Conservation (phyloP, 202 grass and related monocot genomes). For the Zoysia matrella region DNA sequence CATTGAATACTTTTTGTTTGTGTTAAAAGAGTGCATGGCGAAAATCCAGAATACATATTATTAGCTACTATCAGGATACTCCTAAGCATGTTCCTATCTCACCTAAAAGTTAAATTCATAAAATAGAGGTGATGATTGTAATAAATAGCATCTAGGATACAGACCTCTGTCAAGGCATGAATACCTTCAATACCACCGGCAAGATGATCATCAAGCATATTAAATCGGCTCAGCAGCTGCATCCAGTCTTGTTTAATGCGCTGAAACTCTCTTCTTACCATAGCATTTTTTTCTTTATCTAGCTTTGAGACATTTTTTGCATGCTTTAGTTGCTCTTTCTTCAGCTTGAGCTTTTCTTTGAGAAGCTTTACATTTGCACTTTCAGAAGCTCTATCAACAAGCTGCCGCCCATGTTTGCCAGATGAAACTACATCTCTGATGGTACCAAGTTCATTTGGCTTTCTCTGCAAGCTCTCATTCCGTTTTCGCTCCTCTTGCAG, state of each 20-base stretch:
- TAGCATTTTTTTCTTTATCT: conserved; percentile 65
- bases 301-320: conserved; percentile 67
- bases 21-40: neutral
- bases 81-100: conserved; percentile 13
- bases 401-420: conserved; percentile 35
- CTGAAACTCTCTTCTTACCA: conserved; percentile 71
- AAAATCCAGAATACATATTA: conserved; percentile 11
- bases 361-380: conserved; percentile 65
- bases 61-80: conserved; percentile 7
- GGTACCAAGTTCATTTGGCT: conserved; percentile 26
- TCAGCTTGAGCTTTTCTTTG: conserved; percentile 92
- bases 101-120: conserved; percentile 31
- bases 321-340: conserved; percentile 80
- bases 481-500: conserved; percentile 56
- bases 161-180: conserved; percentile 73
- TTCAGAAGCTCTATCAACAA: conserved; percentile 40
- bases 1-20: neutral
- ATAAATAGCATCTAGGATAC: conserved; percentile 51
- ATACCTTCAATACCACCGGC: conserved; percentile 64
- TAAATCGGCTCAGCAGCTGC: conserved; percentile 68
- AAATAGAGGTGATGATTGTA: conserved; percentile 26
- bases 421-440: conserved; percentile 40
- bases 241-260: conserved; percentile 73
- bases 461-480: conserved; percentile 34
- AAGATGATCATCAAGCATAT: conserved; percentile 77